Evolutionary conservation across 148 eudicot genomes (phyloP), one percentile per base, ranked within the genome.

Genomic region (Limonium bicolor): DNA sequence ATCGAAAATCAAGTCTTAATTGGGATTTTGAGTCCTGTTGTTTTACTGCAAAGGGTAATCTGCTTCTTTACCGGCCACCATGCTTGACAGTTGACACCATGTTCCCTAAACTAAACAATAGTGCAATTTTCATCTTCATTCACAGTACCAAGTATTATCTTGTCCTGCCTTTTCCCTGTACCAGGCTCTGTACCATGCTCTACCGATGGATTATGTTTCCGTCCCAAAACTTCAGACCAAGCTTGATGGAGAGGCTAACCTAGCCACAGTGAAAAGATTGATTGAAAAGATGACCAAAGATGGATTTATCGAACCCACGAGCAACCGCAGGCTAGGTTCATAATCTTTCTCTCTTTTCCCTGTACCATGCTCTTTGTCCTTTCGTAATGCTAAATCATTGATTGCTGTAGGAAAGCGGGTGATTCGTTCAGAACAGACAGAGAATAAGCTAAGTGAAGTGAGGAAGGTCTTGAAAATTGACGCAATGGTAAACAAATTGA

Each of bases 121-220:
- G n/a, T n/a, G n/a, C n/a, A n/a, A n/a, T n/a, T n/a, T n/a, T n/a
- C n/a, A n/a, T n/a, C n/a, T n/a, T n/a, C n/a, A n/a, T n/a, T n/a
- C n/a, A n/a, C n/a, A n/a, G n/a, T n/a, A n/a, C n/a, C n/a, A n/a
- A n/a, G n/a, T n/a, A n/a, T n/a, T n/a, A n/a, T n/a, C n/a, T n/a
- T n/a, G n/a, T n/a, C n/a, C n/a, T n/a, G n/a, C n/a, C n/a, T n/a
- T n/a, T 73, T n/a, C n/a, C n/a, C n/a, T n/a, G n/a, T n/a, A n/a
- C 63, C 84, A 90, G 97, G 97, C 97, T 46, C 52, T 90, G 46
- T 90, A 72, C 55, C 75, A 73, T 58, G 76, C 93, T 64, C 97
- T 90, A 51, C 85, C 87, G 8, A 58, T 90, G 93, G 71, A 80
- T 19, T 84, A 84, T 41, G 53, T 90, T 18, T 53, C 82, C 7